Evolutionary conservation across 164 flowering plant species (phyloP), one percentile per base, ranked within the genome.

Genomic region (Nymphaea colorata): DNA sequence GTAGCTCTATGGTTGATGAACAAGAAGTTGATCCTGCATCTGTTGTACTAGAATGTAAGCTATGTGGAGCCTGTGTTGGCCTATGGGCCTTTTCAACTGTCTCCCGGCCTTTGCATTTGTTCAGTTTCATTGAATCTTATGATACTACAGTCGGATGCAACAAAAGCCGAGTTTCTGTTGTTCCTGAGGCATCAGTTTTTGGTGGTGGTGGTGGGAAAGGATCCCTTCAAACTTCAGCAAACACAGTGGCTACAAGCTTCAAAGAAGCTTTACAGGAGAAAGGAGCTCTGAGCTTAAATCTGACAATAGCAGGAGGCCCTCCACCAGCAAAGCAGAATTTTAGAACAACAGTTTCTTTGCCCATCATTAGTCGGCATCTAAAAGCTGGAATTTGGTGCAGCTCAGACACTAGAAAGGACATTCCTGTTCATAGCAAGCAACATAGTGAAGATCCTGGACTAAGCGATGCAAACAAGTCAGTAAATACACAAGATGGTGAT

Each of bases 281-380:
- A 14, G 66, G 42, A 62, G 44, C 73, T 42, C 62, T 72, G 25
- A 78, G 63, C 68, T 79, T 85, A 61, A 84, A 79, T 68, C 77
- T 86, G 71, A 81, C 96, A 25, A 92, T 95, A 79, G 99, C 93
- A 12, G 97, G 98, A 51, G 99, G 99, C 16, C 98, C 89, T 64
- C 86, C 93, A 65, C 97, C 99, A 65, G 77, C 91, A 75, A 79
- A 79, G 71, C 97, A 90, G 76, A 89, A 86, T 67, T 88, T 84
- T 72, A 84, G 82, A 76, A 96, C 98, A 69, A 86, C 70, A 64
- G 85, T 95, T 59, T 82, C 91, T 66, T 74, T 95, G 65, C 99
- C 98, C 42, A 71, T 89, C 68, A 74, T 92, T 71, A 93, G 96
- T 69, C 85, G 81, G 45, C 85, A 76, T 81, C 75, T 92, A 63